A percentile compares a stretch with the other conserved stretches of the same genome.
phyloP scores from a whole-genome alignment of 768 basidiomycete genomes.

The Floccularia luteovirens region DNA sequence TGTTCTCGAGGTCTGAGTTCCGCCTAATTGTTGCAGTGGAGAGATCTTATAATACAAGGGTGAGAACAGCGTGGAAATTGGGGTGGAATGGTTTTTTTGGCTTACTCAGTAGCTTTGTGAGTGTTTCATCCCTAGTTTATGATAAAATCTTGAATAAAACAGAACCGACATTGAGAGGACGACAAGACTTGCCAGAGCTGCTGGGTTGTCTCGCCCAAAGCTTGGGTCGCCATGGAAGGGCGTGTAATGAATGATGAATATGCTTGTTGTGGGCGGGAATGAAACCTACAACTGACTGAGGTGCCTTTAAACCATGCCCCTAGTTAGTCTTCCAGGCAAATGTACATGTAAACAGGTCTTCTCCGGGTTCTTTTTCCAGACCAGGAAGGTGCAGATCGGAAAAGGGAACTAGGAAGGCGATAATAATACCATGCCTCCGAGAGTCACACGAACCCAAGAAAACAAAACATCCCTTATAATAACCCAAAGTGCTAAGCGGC shows the following conservation, averaged over 20 bases:
- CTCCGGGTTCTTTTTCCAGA: conserved; percentile 48
- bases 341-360: conserved; percentile 46
- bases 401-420: conserved; percentile 36
- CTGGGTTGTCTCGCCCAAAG: conserved; percentile 51
- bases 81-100: conserved; percentile 5
- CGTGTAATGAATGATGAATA: conserved; percentile 22
- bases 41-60: conserved; percentile 33
- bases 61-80: conserved; percentile 4
- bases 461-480: conserved; percentile 4
- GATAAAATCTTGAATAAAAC: conserved; percentile 10
- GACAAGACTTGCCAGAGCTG: conserved; percentile 50
- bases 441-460: conserved; percentile 30
- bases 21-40: conserved; percentile 57
- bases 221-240: conserved; percentile 48
- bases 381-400: conserved; percentile 36
- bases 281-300: conserved; percentile 33
- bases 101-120: conserved; percentile 54
- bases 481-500: not conserved
- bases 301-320: conserved; percentile 35
- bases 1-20: conserved; percentile 55
- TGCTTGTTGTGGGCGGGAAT: conserved; percentile 28
- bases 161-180: conserved; percentile 7
- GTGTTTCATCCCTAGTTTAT: conserved; percentile 53
- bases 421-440: conserved; percentile 30
- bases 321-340: conserved; percentile 27